These are phyloP conservation scores for Dioscorea alata DNA, from an alignment of 106 monocot species.

Conservation along the genomic window DNA sequence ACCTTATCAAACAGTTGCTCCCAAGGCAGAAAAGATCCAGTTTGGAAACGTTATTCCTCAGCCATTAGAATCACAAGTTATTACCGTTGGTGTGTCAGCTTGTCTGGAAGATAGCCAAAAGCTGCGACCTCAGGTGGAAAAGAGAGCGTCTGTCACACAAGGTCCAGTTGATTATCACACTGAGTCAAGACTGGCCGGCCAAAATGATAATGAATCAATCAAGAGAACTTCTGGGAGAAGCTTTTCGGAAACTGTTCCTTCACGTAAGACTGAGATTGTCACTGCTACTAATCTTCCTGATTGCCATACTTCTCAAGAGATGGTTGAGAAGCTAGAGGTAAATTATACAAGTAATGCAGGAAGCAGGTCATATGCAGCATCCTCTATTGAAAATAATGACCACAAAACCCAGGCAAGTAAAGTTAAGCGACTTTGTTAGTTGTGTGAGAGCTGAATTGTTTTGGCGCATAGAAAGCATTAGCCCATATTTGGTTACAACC, in stretches of 20 bases:
- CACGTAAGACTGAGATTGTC: not conserved
- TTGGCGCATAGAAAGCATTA: too few relatives aligned
- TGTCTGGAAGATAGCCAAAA: slow-evolving; percentile 18
- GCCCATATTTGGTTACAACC: too few relatives aligned
- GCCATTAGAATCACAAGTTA: slow-evolving; percentile 11
- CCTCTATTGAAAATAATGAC: slow-evolving; percentile 40
- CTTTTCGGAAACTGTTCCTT: slow-evolving; percentile 5
- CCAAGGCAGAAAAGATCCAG: slow-evolving; percentile 1
- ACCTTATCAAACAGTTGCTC: slow-evolving; percentile 1
- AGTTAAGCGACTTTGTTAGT: too few relatives aligned
- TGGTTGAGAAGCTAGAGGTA: slow-evolving; percentile 19
- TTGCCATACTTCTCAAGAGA: slow-evolving; percentile 13
- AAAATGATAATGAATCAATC: slow-evolving; percentile 21
- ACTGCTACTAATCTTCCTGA: not conserved
- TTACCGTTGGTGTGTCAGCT: slow-evolving; percentile 2
- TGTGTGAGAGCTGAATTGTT: too few relatives aligned
- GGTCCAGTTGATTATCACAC: slow-evolving; percentile 18
- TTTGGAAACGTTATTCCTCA: slow-evolving; percentile 6
- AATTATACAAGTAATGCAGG: slow-evolving; percentile 2
- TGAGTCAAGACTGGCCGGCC: slow-evolving; percentile 22
- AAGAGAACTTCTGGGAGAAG: slow-evolving; percentile 27
- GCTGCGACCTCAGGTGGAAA: slow-evolving; percentile 18
- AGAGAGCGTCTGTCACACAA: slow-evolving; percentile 8
- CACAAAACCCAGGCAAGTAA: slow-evolving; percentile 50
- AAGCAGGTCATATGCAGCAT: slow-evolving; percentile 9